Conservation (phyloP, 2,329 filamentous ascomycete species). For the Pseudogymnoascus sp. region DNA sequence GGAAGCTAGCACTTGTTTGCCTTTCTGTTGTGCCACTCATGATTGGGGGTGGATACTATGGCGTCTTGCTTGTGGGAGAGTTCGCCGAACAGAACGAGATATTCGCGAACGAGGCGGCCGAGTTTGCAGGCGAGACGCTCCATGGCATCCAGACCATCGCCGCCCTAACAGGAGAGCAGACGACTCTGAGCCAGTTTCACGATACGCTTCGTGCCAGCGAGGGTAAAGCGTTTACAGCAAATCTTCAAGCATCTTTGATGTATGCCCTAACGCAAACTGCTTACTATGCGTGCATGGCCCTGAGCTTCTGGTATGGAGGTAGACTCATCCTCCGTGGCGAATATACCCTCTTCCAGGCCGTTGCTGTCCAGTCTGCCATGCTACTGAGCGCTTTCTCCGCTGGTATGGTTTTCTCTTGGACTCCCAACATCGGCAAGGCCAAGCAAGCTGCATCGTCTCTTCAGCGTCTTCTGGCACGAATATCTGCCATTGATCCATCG, state of each 20-base stretch:
- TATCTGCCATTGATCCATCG: slow-evolving; percentile 39
- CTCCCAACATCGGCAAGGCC: slow-evolving; percentile 44
- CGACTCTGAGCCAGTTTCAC: slow-evolving; percentile 32
- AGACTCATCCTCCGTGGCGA: slow-evolving; percentile 61
- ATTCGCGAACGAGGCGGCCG: slow-evolving; percentile 36
- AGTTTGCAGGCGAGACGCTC: slow-evolving; percentile 41
- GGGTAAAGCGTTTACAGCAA: slow-evolving; percentile 19
- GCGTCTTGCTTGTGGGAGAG: slow-evolving; percentile 34
- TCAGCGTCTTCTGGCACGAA: slow-evolving; percentile 38
- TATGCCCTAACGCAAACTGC: slow-evolving; percentile 33
- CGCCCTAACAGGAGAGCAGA: slow-evolving; percentile 37
- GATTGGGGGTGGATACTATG: slow-evolving; percentile 37
- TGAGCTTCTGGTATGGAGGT: slow-evolving; percentile 56
- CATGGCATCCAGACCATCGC: slow-evolving; percentile 41
- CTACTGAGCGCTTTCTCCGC: slow-evolving; percentile 67
- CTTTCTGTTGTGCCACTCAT: slow-evolving; percentile 17
- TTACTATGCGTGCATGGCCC: slow-evolving; percentile 30
- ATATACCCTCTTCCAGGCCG: slow-evolving; percentile 60
- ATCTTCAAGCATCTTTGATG: slow-evolving; percentile 15
- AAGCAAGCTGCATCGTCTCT: slow-evolving; percentile 45
- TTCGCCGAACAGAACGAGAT: slow-evolving; percentile 23
- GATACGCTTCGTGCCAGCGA: slow-evolving; percentile 26
- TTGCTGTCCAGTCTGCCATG: slow-evolving; percentile 66
- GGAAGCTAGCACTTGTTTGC: slow-evolving; percentile 40
- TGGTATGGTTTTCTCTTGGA: slow-evolving; percentile 57